A percentile compares a stretch with the other conserved stretches of the same genome.
phyloP scores from a whole-genome alignment of 805 yeast species.

The Metschnikowia similis region DNA sequence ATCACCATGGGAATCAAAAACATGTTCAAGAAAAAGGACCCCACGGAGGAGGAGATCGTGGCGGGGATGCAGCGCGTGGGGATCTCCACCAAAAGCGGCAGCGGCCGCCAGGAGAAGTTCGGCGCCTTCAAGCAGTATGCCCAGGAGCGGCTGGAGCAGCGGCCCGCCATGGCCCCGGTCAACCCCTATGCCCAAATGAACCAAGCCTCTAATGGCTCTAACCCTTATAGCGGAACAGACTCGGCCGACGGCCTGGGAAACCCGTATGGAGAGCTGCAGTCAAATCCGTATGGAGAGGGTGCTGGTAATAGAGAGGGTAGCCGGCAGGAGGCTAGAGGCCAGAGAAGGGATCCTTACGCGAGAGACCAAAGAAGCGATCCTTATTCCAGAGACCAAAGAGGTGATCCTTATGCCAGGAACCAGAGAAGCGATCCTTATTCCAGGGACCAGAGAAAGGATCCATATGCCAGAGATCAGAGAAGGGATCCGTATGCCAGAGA shows the following conservation, averaged over 20 bases:
- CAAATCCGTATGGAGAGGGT: not conserved
- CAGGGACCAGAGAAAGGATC: not conserved
- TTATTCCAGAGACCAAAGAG: not conserved
- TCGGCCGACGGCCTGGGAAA: constrained; percentile 3
- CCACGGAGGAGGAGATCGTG: constrained; percentile 44
- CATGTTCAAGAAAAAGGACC: constrained; percentile 47
- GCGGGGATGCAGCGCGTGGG: constrained; percentile 39
- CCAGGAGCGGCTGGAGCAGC: constrained; percentile 32
- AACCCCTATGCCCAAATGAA: constrained; percentile 38
- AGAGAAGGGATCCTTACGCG: not conserved
- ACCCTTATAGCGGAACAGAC: constrained; percentile 12
- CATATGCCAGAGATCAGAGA: not conserved
- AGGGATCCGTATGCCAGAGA: constrained; percentile 1
- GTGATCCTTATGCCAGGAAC: not conserved
- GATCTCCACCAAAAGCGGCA: constrained; percentile 34
- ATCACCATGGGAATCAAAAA: constrained; percentile 41
- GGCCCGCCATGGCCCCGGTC: constrained; percentile 37
- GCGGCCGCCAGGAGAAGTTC: constrained; percentile 43
- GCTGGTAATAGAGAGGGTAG: not conserved
- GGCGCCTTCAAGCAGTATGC: constrained; percentile 50
- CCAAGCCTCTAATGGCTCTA: constrained; percentile 4
- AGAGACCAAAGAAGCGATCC: not conserved
- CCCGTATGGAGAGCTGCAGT: constrained; percentile 4
- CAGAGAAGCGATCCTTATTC: not conserved
- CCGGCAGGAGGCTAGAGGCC: not conserved